Evolutionary conservation across 75 land plant species (phyloP).

Genomic region (Pseudotsuga menziesii): DNA sequence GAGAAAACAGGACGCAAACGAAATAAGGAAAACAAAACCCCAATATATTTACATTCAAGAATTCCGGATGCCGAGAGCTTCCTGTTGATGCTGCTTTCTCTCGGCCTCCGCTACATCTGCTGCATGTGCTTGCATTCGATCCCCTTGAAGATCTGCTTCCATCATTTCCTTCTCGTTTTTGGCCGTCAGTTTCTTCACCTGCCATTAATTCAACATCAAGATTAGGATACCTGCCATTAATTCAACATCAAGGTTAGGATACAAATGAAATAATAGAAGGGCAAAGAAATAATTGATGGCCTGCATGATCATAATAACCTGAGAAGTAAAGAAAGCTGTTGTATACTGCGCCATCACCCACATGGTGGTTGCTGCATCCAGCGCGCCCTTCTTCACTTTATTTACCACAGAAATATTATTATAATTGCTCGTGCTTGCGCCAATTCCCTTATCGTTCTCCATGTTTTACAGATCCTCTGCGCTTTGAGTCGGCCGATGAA

Average conservation of each 20-base stretch:
- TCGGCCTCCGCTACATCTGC: constrained; percentile 29
- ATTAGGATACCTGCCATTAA: constrained; percentile 15
- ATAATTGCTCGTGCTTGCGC: background rate
- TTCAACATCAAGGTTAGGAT: background rate
- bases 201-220: background rate
- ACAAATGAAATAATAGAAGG: background rate
- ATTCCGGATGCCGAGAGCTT: background rate
- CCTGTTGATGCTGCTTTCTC: constrained; percentile 9
- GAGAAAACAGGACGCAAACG: no score
- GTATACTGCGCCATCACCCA: background rate
- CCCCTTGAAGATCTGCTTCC: constrained; percentile 23
- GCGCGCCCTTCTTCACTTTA: background rate
- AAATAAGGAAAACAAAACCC: no score
- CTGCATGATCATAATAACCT: background rate
- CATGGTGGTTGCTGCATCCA: background rate
- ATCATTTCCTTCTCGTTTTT: constrained; percentile 34
- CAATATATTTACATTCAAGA: background rate
- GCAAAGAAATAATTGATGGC: background rate
- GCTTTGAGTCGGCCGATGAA: no score
- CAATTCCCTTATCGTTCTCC: background rate
- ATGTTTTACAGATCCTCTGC: no score
- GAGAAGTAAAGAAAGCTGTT: constrained; percentile 1
- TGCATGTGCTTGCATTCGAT: constrained; percentile 30
- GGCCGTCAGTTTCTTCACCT: constrained; percentile 33
- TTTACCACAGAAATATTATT: background rate